Evolutionary conservation across 495 filamentous ascomycete genomes (phyloP).

Genomic region (Lineolata rhizophorae): DNA sequence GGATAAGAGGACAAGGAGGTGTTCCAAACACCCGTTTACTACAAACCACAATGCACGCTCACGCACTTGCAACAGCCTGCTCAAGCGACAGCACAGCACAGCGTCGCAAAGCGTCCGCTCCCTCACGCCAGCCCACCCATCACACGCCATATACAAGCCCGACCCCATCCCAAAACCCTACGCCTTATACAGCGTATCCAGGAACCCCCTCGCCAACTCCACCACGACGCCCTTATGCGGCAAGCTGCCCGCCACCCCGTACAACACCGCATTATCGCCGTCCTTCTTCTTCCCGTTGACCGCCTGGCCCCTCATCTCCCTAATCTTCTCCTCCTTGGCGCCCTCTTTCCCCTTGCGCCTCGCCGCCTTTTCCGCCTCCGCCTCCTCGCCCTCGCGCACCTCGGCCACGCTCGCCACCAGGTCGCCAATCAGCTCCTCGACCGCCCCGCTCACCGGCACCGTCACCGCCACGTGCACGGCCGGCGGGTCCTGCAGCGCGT

Average conservation of each 20-base stretch:
- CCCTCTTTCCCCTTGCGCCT: conserved; percentile 7
- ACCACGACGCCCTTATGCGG: conserved; percentile 90
- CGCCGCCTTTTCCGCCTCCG: conserved; percentile 53
- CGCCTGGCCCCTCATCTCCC: conserved; percentile 41
- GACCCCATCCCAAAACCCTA: too few species aligned
- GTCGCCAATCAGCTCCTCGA: conserved; percentile 58
- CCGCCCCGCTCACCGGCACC: conserved; percentile 55
- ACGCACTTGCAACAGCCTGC: too few species aligned
- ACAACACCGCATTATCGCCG: conserved; percentile 70
- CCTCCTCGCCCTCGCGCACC: conserved; percentile 41
- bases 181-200: conserved; percentile 91
- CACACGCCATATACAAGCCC: too few species aligned
- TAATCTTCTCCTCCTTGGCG: too few species aligned
- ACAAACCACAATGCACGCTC: too few species aligned
- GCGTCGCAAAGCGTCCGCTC: too few species aligned
- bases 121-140: too few species aligned
- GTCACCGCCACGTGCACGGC: conserved; percentile 98
- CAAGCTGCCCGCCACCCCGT: conserved; percentile 85
- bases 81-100: too few species aligned
- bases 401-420: conserved; percentile 55
- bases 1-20: too few species aligned
- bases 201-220: conserved; percentile 72
- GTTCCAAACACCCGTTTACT: too few species aligned
- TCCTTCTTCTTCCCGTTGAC: conserved; percentile 44
- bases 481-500: conserved; percentile 73